Evolutionary conservation across 352 stramenopile species (phyloP).

Genomic region (Thraustotheca clavata): DNA sequence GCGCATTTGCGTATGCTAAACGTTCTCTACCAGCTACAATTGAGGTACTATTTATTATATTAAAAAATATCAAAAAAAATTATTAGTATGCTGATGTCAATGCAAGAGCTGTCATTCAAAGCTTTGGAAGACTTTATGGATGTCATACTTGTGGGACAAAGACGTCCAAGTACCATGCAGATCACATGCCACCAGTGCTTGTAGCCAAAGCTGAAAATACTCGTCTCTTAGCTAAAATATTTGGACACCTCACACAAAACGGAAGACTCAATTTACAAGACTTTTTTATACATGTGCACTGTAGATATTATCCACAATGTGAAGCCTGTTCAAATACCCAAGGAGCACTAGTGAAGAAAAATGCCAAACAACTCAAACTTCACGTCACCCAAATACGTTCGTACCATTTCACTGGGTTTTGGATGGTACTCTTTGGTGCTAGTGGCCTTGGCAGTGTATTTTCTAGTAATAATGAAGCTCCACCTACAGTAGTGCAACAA

Average conservation of each 20-base stretch:
- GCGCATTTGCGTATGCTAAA: constrained; percentile 70
- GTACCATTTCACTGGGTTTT: constrained; percentile 71
- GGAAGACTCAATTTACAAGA: too few species aligned
- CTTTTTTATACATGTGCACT: constrained; percentile 43
- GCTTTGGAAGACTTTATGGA: constrained; percentile 68
- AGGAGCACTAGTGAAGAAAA: constrained; percentile 28
- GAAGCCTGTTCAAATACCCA: constrained; percentile 62
- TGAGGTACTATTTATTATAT: constrained; percentile 21
- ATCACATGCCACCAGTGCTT: constrained; percentile 58
- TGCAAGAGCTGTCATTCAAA: constrained; percentile 59
- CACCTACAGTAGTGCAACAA: constrained; percentile 4
- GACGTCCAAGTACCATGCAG: constrained; percentile 52
- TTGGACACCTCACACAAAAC: neutral
- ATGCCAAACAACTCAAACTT: constrained; percentile 41
- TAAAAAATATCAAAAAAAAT: neutral
- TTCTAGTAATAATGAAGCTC: neutral
- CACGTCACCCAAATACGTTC: constrained; percentile 52
- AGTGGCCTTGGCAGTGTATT: constrained; percentile 9
- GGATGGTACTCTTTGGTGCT: constrained; percentile 56
- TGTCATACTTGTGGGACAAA: constrained; percentile 79
- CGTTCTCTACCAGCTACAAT: constrained; percentile 61
- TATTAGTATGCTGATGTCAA: constrained; percentile 45
- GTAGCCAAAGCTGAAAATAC: constrained; percentile 49
- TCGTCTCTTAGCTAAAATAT: constrained; percentile 1
- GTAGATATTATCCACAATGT: constrained; percentile 82